Evolutionary conservation across 140 eudicot genomes (phyloP).

Genomic region (Senecio squalidus): DNA sequence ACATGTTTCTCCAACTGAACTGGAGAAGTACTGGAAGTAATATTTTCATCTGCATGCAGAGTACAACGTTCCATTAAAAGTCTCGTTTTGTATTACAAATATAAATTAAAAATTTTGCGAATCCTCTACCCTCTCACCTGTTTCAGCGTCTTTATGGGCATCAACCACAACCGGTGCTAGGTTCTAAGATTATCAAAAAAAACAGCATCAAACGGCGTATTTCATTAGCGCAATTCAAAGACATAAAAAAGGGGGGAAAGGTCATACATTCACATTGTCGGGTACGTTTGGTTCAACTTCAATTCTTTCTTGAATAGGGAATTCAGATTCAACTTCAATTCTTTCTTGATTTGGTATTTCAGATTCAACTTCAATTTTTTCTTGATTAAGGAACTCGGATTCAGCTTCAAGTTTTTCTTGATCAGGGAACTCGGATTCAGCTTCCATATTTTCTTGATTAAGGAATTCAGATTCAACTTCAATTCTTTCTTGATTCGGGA

Average conservation of each 20-base stretch:
- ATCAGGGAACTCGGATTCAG: neutral
- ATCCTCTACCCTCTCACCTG: slow-evolving; percentile 27
- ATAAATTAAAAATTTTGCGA: neutral
- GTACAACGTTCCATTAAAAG: neutral
- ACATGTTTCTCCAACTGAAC: slow-evolving; percentile 31
- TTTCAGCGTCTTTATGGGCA: slow-evolving; percentile 36
- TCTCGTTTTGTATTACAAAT: neutral
- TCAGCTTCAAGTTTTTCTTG: neutral
- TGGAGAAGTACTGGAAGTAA: slow-evolving; percentile 20
- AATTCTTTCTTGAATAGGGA: neutral
- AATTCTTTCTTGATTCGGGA: no score
- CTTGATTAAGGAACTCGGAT: neutral
- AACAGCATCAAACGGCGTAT: slow-evolving; percentile 14
- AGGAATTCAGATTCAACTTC: no score
- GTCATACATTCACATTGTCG: slow-evolving; percentile 37
- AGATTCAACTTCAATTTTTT: no score
- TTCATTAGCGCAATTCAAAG: neutral
- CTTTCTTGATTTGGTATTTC: no score
- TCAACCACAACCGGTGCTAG: slow-evolving; percentile 33
- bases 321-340: neutral
- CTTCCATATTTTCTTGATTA: neutral
- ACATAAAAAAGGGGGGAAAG: neutral
- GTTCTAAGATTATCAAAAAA: slow-evolving; percentile 28
- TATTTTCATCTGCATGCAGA: slow-evolving; percentile 37
- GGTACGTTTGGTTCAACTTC: slow-evolving; percentile 25